Conservation (phyloP, 176 grass and related monocot species). For the Bonia amplexicaulis region DNA sequence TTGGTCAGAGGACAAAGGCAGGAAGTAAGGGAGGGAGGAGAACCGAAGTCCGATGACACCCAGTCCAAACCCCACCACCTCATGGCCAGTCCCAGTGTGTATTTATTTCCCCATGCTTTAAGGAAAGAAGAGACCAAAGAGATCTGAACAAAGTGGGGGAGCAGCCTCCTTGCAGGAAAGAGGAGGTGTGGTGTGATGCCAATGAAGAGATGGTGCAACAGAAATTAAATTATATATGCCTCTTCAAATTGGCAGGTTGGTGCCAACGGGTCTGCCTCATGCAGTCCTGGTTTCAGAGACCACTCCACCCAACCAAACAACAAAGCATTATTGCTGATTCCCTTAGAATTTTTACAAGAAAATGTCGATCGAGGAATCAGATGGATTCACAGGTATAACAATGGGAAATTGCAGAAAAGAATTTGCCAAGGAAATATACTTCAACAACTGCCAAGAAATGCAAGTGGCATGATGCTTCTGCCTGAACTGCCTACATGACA, state of each 20-base stretch:
- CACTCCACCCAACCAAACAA: conserved; percentile 33
- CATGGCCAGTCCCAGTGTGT: not conserved
- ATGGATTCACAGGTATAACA: not conserved
- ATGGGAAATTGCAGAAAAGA: not conserved
- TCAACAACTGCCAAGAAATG: not conserved
- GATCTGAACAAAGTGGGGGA: conserved; percentile 50
- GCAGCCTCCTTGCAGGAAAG: conserved; percentile 20
- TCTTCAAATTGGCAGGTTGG: conserved; percentile 35
- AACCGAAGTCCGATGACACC: conserved; percentile 42
- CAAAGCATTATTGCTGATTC: conserved; percentile 29
- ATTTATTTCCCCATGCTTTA: conserved; percentile 59
- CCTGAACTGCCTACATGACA: conserved; percentile 17
- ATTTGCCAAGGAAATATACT: not conserved
- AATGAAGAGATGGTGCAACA: conserved; percentile 33
- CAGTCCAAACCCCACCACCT: conserved; percentile 39
- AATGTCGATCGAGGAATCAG: not conserved
- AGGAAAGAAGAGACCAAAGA: conserved; percentile 58
- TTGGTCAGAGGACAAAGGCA: conserved; percentile 21
- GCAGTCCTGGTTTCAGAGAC: conserved; percentile 26
- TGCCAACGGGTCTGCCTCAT: conserved; percentile 30
- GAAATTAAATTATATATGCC: conserved; percentile 22
- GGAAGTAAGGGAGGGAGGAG: not conserved
- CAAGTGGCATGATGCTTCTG: conserved; percentile 8
- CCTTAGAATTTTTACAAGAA: conserved; percentile 24
- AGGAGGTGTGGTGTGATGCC: conserved; percentile 24